phyloP scores from a whole-genome alignment of 805 yeast species.

The Cyberlindnera suaveolens region DNA sequence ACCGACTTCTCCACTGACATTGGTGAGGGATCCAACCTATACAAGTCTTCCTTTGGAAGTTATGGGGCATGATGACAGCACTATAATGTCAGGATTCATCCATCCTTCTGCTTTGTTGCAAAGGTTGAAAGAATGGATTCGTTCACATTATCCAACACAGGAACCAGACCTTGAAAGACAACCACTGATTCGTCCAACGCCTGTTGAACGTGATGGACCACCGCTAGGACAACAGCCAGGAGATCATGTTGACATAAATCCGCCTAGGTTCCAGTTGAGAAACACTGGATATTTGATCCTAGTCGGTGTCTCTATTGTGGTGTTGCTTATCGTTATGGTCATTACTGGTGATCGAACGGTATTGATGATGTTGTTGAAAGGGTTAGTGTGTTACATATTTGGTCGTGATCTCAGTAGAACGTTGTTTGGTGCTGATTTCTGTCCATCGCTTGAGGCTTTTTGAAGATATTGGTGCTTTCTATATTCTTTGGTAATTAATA shows the following conservation, averaged over 20 bases:
- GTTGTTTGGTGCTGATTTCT: conserved; percentile 16
- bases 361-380: conserved; percentile 13
- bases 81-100: neutral
- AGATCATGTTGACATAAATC: no score
- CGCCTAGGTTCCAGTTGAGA: no score
- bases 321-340: conserved; percentile 5
- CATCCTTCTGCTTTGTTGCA: neutral
- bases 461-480: no score
- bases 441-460: conserved; percentile 7
- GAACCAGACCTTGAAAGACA: conserved; percentile 9
- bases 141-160: neutral
- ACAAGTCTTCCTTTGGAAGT: neutral
- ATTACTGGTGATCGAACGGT: conserved; percentile 16
- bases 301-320: conserved; percentile 1
- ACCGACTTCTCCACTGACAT: neutral
- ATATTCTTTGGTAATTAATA: no score
- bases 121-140: neutral
- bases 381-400: conserved; percentile 16
- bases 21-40: neutral
- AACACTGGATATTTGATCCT: conserved; percentile 1
- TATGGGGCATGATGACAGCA: neutral
- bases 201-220: no score
- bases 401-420: conserved; percentile 4
- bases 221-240: no score
- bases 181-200: conserved; percentile 1